A percentile compares a stretch with the other conserved stretches of the same genome.
phyloP scores from a whole-genome alignment of 257 asterid species.

The Leonotis leonurus region DNA sequence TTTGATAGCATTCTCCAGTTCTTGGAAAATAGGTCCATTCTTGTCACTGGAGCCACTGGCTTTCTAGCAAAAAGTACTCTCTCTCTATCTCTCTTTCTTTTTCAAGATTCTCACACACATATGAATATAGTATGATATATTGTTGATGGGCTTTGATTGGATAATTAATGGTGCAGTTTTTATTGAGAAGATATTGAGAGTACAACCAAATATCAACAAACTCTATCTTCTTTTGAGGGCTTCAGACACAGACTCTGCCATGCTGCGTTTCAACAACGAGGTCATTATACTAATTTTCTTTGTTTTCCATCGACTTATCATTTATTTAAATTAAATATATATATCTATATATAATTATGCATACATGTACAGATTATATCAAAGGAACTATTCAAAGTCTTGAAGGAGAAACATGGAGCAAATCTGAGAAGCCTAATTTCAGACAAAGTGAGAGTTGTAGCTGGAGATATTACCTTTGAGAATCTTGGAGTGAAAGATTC shows the following conservation, averaged over 20 bases:
- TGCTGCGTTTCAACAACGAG: constrained; percentile 64
- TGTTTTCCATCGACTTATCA: no score
- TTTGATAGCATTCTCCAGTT: constrained; percentile 46
- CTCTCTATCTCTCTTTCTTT: not conserved
- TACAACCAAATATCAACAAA: constrained; percentile 78
- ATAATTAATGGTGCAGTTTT: constrained; percentile 51
- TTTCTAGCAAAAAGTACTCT: not conserved
- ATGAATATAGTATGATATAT: no score
- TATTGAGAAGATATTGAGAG: constrained; percentile 70
- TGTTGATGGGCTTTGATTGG: not conserved
- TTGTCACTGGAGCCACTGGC: constrained; percentile 1
- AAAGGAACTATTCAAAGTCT: constrained; percentile 65
- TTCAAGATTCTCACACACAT: not conserved
- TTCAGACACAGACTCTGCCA: constrained; percentile 51
- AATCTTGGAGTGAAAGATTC: constrained; percentile 58
- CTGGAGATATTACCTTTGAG: constrained; percentile 67
- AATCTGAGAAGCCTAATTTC: constrained; percentile 33
- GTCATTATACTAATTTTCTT: constrained; percentile 18
- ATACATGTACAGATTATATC: constrained; percentile 33
- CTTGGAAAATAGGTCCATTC: constrained; percentile 37
- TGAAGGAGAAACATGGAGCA: constrained; percentile 48
- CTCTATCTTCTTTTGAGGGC: constrained; percentile 86
- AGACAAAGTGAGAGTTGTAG: constrained; percentile 39
- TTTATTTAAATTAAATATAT: not conserved
- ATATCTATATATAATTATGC: not conserved